Conservation (phyloP, 768 basidiomycete genomes). For the Tricholoma terreum region DNA sequence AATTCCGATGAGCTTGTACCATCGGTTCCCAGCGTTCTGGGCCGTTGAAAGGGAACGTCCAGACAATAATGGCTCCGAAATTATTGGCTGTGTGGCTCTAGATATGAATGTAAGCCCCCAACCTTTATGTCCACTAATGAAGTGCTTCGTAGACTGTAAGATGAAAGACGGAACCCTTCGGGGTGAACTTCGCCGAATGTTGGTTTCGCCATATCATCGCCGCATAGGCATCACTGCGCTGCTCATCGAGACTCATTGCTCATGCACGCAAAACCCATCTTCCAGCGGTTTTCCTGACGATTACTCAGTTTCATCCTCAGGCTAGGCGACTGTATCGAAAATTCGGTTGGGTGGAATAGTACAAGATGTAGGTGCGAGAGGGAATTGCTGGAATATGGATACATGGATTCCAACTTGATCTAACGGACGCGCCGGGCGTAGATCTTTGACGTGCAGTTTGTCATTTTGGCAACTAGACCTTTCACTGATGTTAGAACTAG, state of each 20-base stretch:
- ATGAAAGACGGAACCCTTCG: neutral
- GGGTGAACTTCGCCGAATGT: constrained; percentile 11
- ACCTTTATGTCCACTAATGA: neutral
- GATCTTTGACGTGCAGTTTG: neutral
- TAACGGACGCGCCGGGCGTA: neutral
- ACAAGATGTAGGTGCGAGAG: neutral
- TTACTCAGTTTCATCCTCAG: constrained; percentile 2
- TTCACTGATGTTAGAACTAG: too few species aligned
- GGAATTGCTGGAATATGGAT: neutral
- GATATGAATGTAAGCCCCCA: constrained; percentile 7
- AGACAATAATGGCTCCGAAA: constrained; percentile 6
- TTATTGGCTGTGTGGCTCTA: constrained; percentile 19
- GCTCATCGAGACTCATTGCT: constrained; percentile 2
- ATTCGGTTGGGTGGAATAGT: constrained; percentile 17
- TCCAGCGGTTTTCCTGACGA: neutral
- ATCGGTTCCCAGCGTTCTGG: constrained; percentile 18
- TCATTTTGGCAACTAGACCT: too few species aligned
- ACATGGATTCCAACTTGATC: constrained; percentile 1
- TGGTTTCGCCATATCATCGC: constrained; percentile 12
- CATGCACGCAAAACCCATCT: constrained; percentile 4
- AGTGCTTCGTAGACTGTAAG: constrained; percentile 2
- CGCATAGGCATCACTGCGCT: constrained; percentile 9
- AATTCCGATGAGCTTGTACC: neutral
- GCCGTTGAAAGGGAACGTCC: constrained; percentile 17
- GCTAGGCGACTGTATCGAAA: constrained; percentile 9